Conservation (phyloP, 2,329 filamentous ascomycete species). For the Aureobasidium sp. region DNA sequence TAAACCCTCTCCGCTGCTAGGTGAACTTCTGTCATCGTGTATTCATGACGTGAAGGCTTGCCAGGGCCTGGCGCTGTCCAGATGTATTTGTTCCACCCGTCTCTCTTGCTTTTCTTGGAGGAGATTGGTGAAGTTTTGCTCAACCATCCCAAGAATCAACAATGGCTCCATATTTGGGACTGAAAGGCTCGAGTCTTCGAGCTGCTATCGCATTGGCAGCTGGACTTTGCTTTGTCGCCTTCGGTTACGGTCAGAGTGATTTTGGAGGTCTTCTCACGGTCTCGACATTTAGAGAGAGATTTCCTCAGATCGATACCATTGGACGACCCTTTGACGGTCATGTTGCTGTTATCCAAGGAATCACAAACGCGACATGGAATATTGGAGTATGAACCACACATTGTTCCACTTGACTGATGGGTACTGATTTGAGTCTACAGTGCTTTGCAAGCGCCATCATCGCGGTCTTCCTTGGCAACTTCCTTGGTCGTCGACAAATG, state of each 20-base stretch:
- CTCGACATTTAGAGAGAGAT: conserved; percentile 44
- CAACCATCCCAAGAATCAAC: not conserved
- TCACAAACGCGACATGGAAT: conserved; percentile 33
- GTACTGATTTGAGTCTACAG: not conserved
- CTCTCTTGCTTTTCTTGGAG: conserved; percentile 1
- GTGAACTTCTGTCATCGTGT: not conserved
- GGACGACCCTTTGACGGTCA: conserved; percentile 26
- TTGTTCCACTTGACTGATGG: not conserved
- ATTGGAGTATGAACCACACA: conserved; percentile 20
- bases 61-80: not conserved
- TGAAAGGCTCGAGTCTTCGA: conserved; percentile 14
- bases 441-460: conserved; percentile 37
- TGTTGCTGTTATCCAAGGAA: conserved; percentile 34
- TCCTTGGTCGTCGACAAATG: conserved; percentile 47
- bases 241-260: conserved; percentile 55
- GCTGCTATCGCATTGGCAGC: conserved; percentile 17
- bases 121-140: not conserved
- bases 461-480: conserved; percentile 45
- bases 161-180: conserved; percentile 17
- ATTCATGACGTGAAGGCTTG: conserved; percentile 9
- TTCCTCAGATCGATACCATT: conserved; percentile 33
- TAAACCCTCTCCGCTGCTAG: not conserved
- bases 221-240: conserved; percentile 26
- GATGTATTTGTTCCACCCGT: conserved; percentile 2
- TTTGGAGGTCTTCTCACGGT: conserved; percentile 54